A percentile compares a stretch with the other conserved stretches of the same genome.
Evolutionary conservation across 2,329 filamentous ascomycete genomes (phyloP).

Genomic region (Kalmusia sp.): DNA sequence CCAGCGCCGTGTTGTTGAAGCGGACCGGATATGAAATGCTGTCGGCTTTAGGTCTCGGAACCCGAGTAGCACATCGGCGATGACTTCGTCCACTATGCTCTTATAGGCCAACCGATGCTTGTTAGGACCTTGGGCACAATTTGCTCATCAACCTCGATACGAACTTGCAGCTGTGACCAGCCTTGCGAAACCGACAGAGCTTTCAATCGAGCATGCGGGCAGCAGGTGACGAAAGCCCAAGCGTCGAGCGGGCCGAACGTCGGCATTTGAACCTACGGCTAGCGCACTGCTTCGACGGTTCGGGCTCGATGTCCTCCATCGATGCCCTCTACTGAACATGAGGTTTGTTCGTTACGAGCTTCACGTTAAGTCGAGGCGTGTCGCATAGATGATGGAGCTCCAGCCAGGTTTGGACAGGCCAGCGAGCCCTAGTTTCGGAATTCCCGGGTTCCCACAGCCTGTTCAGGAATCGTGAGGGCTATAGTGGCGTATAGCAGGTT

Average conservation of each 20-base stretch:
- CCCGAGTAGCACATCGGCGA: slow-evolving; percentile 7
- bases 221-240: background rate
- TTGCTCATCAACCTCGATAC: background rate
- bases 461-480: background rate
- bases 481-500: background rate
- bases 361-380: background rate
- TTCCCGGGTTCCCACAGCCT: background rate
- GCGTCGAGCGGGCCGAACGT: background rate
- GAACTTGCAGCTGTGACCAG: background rate
- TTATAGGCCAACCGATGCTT: background rate
- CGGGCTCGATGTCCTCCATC: too few relatives aligned
- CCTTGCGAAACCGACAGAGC: background rate
- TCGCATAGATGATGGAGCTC: background rate
- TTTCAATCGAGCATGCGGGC: slow-evolving; percentile 1
- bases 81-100: background rate
- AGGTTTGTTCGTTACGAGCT: background rate
- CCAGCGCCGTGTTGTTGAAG: slow-evolving; percentile 7
- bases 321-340: too few relatives aligned
- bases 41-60: slow-evolving; percentile 10
- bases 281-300: background rate
- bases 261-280: slow-evolving; percentile 8
- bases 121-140: background rate
- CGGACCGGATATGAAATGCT: slow-evolving; percentile 12
- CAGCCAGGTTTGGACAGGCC: background rate
- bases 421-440: background rate